These are phyloP conservation scores for Sisymbrium irio DNA, from an alignment of 345 rosid genomes.

Conservation along the genomic window DNA sequence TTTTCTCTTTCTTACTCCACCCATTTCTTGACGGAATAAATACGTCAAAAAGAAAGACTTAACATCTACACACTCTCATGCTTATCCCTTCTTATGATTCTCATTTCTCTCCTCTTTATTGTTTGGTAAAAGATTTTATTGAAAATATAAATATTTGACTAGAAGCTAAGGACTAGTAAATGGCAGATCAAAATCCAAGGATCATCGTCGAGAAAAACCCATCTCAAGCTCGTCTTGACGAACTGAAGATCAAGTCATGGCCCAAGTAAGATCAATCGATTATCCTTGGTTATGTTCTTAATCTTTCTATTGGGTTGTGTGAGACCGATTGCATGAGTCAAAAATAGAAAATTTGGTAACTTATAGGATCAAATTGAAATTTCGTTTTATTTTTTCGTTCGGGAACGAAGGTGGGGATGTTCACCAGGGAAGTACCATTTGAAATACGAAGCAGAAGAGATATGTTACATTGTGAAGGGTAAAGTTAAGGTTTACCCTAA, in stretches of 20 bases:
- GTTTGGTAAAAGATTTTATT: background rate
- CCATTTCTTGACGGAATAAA: constrained; percentile 22
- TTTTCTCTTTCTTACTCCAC: constrained; percentile 15
- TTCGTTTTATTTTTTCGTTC: background rate
- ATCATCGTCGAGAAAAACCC: constrained; percentile 71
- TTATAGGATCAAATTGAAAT: background rate
- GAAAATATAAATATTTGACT: background rate
- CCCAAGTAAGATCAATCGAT: constrained; percentile 62
- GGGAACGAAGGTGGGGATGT: constrained; percentile 67
- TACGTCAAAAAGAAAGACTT: constrained; percentile 5
- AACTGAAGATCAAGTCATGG: constrained; percentile 88
- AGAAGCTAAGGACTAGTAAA: background rate
- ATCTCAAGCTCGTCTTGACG: constrained; percentile 58
- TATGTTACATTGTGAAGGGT: constrained; percentile 77
- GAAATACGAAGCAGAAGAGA: constrained; percentile 86
- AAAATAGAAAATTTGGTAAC: background rate
- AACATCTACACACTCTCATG: constrained; percentile 9
- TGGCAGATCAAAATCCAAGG: constrained; percentile 48
- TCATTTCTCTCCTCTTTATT: background rate
- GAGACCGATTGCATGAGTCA: background rate
- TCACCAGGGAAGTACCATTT: constrained; percentile 83
- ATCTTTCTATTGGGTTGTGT: background rate
- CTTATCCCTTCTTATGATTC: constrained; percentile 6
- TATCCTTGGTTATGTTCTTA: background rate
- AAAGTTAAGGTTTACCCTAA: constrained; percentile 70